These are phyloP conservation scores for Mycosphaerella arachidis DNA, from an alignment of 2,329 filamentous ascomycete species.

Conservation along the genomic window DNA sequence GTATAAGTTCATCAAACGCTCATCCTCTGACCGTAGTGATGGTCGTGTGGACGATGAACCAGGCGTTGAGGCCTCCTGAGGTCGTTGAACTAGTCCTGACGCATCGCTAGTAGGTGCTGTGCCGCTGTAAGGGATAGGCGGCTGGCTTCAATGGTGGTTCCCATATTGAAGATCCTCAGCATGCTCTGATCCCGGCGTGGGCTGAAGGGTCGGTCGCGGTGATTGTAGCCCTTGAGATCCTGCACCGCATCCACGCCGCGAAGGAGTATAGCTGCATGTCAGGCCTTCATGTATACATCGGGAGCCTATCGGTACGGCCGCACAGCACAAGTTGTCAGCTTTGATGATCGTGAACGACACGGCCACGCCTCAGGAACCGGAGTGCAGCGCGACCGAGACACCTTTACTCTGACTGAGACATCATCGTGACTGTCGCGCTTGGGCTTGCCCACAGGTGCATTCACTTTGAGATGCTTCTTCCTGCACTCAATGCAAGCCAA, in stretches of 20 bases:
- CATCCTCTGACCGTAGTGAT: conserved; percentile 28
- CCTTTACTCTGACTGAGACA: too few relatives aligned
- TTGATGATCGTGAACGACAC: not conserved
- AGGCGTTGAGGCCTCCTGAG: conserved; percentile 9
- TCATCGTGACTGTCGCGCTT: too few relatives aligned
- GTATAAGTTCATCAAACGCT: conserved; percentile 49
- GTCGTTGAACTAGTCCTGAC: not conserved
- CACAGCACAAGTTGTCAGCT: conserved; percentile 53
- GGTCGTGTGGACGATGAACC: conserved; percentile 37
- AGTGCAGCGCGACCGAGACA: not conserved
- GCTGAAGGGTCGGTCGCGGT: conserved; percentile 49
- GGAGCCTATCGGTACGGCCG: conserved; percentile 59
- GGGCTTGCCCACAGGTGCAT: not conserved
- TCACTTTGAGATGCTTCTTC: conserved; percentile 60
- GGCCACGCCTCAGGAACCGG: not conserved
- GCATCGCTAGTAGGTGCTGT: not conserved
- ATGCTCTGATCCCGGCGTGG: conserved; percentile 46
- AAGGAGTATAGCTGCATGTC: conserved; percentile 68
- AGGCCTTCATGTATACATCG: conserved; percentile 58
- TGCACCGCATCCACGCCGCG: conserved; percentile 70
- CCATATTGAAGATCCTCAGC: conserved; percentile 28
- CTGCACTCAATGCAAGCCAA: conserved; percentile 41
- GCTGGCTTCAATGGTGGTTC: not conserved
- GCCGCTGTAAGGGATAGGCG: not conserved
- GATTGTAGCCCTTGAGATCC: conserved; percentile 28